Evolutionary conservation across 2,329 filamentous ascomycete species (phyloP).

Genomic region (Tympanopsis confertula): DNA sequence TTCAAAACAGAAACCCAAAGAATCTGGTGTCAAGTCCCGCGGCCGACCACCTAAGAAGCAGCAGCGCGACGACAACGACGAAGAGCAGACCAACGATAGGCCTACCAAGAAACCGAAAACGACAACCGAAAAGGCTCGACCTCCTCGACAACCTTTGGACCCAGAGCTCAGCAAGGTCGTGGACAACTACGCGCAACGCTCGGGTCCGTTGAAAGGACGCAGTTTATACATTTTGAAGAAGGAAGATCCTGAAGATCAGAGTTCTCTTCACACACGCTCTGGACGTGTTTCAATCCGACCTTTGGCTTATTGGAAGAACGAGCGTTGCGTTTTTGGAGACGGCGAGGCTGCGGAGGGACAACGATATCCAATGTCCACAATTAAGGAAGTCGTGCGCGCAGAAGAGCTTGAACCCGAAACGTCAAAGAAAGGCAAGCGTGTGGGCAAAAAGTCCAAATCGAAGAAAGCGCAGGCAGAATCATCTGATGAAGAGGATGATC

Average conservation of each 20-base stretch:
- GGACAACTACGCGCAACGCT: neutral
- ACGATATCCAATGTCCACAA: conserved; percentile 52
- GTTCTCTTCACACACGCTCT: conserved; percentile 47
- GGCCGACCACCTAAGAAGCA: conserved; percentile 10
- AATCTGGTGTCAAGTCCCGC: conserved; percentile 8
- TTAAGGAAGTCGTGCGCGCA: conserved; percentile 68
- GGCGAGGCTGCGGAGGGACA: conserved; percentile 20
- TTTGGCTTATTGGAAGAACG: conserved; percentile 77
- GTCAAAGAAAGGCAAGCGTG: conserved; percentile 15
- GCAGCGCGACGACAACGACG: conserved; percentile 14
- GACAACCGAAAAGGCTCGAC: neutral
- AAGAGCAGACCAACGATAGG: conserved; percentile 25
- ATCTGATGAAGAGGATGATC: conserved; percentile 36
- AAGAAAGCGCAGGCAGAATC: conserved; percentile 19
- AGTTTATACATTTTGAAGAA: conserved; percentile 40
- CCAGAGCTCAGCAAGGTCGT: conserved; percentile 6
- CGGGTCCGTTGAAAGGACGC: conserved; percentile 41
- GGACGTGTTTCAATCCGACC: conserved; percentile 71
- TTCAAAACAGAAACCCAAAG: too few relatives aligned
- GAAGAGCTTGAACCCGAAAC: conserved; percentile 43
- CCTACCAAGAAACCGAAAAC: conserved; percentile 11
- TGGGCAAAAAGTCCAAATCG: conserved; percentile 19
- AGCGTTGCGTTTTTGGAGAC: conserved; percentile 36
- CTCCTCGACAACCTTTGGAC: conserved; percentile 22
- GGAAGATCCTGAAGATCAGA: conserved; percentile 35